Conservation (phyloP, 164 flowering plant genomes). For the Magnolia sinica region DNA sequence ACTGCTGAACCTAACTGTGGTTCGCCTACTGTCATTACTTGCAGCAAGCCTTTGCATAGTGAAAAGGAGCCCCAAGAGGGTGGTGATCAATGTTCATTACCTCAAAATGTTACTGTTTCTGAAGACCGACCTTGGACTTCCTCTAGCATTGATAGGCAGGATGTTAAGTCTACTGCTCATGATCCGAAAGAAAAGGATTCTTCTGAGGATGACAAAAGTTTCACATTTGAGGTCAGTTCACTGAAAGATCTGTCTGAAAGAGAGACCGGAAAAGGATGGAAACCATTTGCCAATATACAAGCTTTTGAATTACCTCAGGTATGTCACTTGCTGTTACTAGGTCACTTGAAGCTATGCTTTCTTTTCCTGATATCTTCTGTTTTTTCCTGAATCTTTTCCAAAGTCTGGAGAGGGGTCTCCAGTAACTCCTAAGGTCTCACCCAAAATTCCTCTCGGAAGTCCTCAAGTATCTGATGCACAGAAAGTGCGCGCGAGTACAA, state of each 20-base stretch:
- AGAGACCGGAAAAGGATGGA: slow-evolving; percentile 33
- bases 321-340: slow-evolving; percentile 4
- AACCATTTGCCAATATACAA: slow-evolving; percentile 32
- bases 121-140: neutral
- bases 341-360: neutral
- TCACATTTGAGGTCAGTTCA: slow-evolving; percentile 54
- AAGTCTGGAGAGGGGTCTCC: slow-evolving; percentile 37
- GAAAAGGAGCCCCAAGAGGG: slow-evolving; percentile 28
- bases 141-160: slow-evolving; percentile 14
- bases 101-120: neutral
- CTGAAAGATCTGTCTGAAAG: slow-evolving; percentile 34
- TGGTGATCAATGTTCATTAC: neutral
- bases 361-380: neutral
- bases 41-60: slow-evolving; percentile 26
- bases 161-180: slow-evolving; percentile 16
- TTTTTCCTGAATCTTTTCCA: neutral
- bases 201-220: slow-evolving; percentile 41
- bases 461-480: slow-evolving; percentile 26
- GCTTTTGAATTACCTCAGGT: slow-evolving; percentile 34
- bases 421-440: slow-evolving; percentile 12
- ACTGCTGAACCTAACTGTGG: slow-evolving; percentile 34
- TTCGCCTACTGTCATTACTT: slow-evolving; percentile 43
- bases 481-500: slow-evolving; percentile 17
- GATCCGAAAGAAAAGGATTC: slow-evolving; percentile 30
- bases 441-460: slow-evolving; percentile 32